A percentile compares a stretch with the other conserved stretches of the same genome.
phyloP scores from a whole-genome alignment of 257 asterid genomes.

The Solanum ossicruentum region DNA sequence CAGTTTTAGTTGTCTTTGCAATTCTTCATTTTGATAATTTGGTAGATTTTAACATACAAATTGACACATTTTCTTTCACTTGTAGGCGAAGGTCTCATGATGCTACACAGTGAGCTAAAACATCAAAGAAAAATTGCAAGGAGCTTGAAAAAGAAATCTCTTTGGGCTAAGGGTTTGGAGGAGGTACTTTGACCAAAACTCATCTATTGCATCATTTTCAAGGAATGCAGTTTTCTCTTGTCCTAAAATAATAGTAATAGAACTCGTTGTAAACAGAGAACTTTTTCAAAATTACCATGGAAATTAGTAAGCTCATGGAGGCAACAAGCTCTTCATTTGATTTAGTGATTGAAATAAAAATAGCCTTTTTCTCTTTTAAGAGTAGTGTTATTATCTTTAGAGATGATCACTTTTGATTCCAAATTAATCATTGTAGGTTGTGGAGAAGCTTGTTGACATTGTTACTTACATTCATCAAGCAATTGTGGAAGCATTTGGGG shows the following conservation, averaged over 20 bases:
- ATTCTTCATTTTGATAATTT: not conserved
- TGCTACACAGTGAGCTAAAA: conserved; percentile 77
- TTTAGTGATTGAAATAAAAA: not conserved
- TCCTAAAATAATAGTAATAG: not conserved
- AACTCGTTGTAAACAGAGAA: not conserved
- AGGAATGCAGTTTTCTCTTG: not conserved
- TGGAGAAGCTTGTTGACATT: conserved; percentile 93
- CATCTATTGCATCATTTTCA: not conserved
- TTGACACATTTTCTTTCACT: not conserved
- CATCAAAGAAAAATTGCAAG: conserved; percentile 85
- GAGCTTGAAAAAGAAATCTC: conserved; percentile 89
- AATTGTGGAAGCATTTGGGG: conserved; percentile 70
- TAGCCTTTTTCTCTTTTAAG: not conserved
- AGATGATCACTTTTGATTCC: not conserved
- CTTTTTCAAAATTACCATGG: not conserved
- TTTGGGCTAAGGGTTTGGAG: conserved; percentile 91
- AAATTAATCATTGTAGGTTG: conserved; percentile 32
- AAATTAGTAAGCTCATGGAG: not conserved
- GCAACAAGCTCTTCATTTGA: not conserved
- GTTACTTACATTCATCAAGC: conserved; percentile 84
- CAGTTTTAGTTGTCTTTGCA: not conserved
- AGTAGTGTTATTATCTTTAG: not conserved
- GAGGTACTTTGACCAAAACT: conserved; percentile 43
- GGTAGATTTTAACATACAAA: not conserved
- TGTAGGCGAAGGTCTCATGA: conserved; percentile 73